Percentiles rank a stretch among this genome's conserved stretches.
Conservation (phyloP, 495 filamentous ascomycete species). For the Penicillium canescens region DNA sequence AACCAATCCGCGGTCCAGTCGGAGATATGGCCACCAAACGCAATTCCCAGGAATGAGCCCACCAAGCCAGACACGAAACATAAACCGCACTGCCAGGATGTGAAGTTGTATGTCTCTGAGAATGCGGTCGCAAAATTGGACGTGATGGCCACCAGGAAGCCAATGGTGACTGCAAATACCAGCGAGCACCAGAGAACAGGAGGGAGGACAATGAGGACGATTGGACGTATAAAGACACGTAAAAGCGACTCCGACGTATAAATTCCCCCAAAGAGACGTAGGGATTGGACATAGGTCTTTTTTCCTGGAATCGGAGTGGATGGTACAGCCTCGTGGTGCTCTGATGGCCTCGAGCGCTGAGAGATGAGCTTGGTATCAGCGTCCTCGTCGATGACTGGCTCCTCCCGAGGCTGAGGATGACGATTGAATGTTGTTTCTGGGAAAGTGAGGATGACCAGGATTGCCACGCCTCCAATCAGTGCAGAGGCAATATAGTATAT, state of each 20-base stretch:
- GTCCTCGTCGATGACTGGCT: too few relatives aligned
- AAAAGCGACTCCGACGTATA: slow-evolving; percentile 30
- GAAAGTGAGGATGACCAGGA: slow-evolving; percentile 52
- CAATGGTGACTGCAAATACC: slow-evolving; percentile 50
- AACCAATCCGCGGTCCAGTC: slow-evolving; percentile 52
- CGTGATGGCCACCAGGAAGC: slow-evolving; percentile 53
- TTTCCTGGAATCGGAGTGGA: too few relatives aligned
- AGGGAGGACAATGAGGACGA: slow-evolving; percentile 48
- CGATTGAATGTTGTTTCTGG: slow-evolving; percentile 51
- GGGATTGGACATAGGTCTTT: too few relatives aligned
- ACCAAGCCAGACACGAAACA: slow-evolving; percentile 51
- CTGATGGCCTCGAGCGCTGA: too few relatives aligned
- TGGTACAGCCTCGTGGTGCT: too few relatives aligned
- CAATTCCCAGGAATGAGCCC: slow-evolving; percentile 48
- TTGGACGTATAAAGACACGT: slow-evolving; percentile 47
- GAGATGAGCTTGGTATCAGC: too few relatives aligned
- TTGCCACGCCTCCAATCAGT: slow-evolving; percentile 40
- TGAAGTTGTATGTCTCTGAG: slow-evolving; percentile 41
- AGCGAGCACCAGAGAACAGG: slow-evolving; percentile 52
- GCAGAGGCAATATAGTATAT: slow-evolving; percentile 53
- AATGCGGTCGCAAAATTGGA: slow-evolving; percentile 53
- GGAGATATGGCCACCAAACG: slow-evolving; percentile 49
- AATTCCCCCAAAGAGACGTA: too few relatives aligned
- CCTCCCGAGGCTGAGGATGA: too few relatives aligned
- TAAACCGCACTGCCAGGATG: slow-evolving; percentile 49